Evolutionary conservation across 176 grass and related monocot species (phyloP), one percentile per base, ranked within the genome.

Genomic region (Avena insularis): DNA sequence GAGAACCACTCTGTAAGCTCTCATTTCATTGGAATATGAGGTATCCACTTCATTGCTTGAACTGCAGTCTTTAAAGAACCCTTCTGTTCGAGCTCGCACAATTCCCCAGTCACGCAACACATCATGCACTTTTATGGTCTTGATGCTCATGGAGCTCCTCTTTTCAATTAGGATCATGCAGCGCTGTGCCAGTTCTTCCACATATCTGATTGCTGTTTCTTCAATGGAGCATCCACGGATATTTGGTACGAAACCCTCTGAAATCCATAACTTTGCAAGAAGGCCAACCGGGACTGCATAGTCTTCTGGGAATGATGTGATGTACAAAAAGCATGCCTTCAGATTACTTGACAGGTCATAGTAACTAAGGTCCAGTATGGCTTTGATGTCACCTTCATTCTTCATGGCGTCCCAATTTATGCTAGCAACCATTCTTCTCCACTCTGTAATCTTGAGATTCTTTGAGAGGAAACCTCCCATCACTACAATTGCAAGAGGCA

Each of bases 281-380:
- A 79, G 78, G 36, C 78, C 78, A 17, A 79, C 57, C 0, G 57
- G 78, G 78, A 79, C 40, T 8, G 58, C 13, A 5, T 46, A 79
- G n/a, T 79, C 78, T 45, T 79, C 78, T 61, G 78, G 57, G 57
- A 79, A 79, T 5, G 57, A 79, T 62, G 78, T 79, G 58, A 79
- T 79, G n/a, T 79, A 79, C 78, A 79, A 9, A 47, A 79, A 62
- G 57, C 78, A 79, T 0, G 57, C 78, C 38, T 79, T 79, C n/a
- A 62, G 36, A 46, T 62, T 79, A 16, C 38, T 63, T 79, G 78
- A 47, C 29, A 79, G 38, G 17, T 79, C 78, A 79, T 79, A 79
- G 78, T 79, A 79, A 79, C 57, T 79, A 15, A 79, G 57, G 78
- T 79, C 78, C 12, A 62, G 12, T 25, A 79, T 79, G 35, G 78